Evolutionary conservation across 495 filamentous ascomycete genomes (phyloP).

Genomic region (Penicillium angulare): DNA sequence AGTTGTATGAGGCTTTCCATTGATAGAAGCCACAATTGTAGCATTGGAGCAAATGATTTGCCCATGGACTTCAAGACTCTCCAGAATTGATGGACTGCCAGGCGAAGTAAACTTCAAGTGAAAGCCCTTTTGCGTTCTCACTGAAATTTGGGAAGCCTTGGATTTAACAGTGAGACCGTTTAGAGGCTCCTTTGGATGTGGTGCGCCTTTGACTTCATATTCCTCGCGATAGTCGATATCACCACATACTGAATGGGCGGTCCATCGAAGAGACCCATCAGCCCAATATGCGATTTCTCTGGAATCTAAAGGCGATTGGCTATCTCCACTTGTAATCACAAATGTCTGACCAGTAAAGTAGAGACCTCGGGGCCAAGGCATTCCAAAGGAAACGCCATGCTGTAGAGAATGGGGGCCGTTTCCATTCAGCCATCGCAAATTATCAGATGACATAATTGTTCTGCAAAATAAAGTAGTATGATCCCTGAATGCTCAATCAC

Average conservation of each 20-base stretch:
- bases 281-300: conserved; percentile 22
- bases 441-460: conserved; percentile 5
- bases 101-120: conserved; percentile 3
- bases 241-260: conserved; percentile 12
- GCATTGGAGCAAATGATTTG: conserved; percentile 7
- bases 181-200: neutral
- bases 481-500: neutral
- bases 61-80: conserved; percentile 7
- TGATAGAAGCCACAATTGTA: conserved; percentile 15
- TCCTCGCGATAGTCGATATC: conserved; percentile 9
- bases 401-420: conserved; percentile 9
- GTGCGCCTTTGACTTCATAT: conserved; percentile 9
- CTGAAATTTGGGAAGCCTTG: neutral
- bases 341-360: conserved; percentile 15
- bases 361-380: conserved; percentile 17
- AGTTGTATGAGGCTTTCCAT: conserved; percentile 3
- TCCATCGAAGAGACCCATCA: conserved; percentile 21
- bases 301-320: conserved; percentile 17
- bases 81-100: conserved; percentile 7
- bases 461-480: neutral
- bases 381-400: conserved; percentile 20
- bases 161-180: conserved; percentile 1
- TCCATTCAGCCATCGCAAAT: conserved; percentile 17
- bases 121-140: conserved; percentile 5
- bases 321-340: conserved; percentile 9